phyloP scores from a whole-genome alignment of 1,284 basidiomycete genomes.

The Sparassis latifolia region DNA sequence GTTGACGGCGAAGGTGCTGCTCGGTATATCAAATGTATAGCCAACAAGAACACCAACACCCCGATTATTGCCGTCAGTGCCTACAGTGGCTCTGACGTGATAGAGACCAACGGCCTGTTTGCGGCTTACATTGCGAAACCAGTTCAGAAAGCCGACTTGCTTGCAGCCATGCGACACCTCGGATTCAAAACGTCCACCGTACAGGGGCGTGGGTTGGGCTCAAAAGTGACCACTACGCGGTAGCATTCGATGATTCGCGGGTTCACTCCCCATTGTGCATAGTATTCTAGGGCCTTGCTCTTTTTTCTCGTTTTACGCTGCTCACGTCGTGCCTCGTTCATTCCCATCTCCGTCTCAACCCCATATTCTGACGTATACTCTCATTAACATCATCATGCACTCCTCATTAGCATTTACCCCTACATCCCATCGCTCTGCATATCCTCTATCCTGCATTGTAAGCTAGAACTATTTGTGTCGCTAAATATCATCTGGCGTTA shows the following conservation, averaged over 20 bases:
- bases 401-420: slow-evolving; percentile 5
- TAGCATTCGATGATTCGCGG: slow-evolving; percentile 17
- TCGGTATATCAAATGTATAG: slow-evolving; percentile 91
- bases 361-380: slow-evolving; percentile 30
- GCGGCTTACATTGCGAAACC: slow-evolving; percentile 85
- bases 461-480: slow-evolving; percentile 30
- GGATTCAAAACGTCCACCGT: slow-evolving; percentile 86
- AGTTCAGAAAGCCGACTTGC: slow-evolving; percentile 78
- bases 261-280: slow-evolving; percentile 22
- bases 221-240: slow-evolving; percentile 33
- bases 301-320: slow-evolving; percentile 25
- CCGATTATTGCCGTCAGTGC: slow-evolving; percentile 92
- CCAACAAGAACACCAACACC: slow-evolving; percentile 81
- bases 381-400: slow-evolving; percentile 12
- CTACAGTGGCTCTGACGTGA: slow-evolving; percentile 64
- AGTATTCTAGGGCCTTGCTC: slow-evolving; percentile 21
- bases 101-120: slow-evolving; percentile 72
- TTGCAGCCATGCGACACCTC: slow-evolving; percentile 74
- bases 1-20: slow-evolving; percentile 92
- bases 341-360: slow-evolving; percentile 11
- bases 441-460: slow-evolving; percentile 23
- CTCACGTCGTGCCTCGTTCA: slow-evolving; percentile 15
- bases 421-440: slow-evolving; percentile 13
- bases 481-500: slow-evolving; percentile 17
- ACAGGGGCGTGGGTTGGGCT: slow-evolving; percentile 23